Evolutionary conservation across 306 rosid species (phyloP), one percentile per base, ranked within the genome.

Genomic region (Oxytropis ochrocephala): DNA sequence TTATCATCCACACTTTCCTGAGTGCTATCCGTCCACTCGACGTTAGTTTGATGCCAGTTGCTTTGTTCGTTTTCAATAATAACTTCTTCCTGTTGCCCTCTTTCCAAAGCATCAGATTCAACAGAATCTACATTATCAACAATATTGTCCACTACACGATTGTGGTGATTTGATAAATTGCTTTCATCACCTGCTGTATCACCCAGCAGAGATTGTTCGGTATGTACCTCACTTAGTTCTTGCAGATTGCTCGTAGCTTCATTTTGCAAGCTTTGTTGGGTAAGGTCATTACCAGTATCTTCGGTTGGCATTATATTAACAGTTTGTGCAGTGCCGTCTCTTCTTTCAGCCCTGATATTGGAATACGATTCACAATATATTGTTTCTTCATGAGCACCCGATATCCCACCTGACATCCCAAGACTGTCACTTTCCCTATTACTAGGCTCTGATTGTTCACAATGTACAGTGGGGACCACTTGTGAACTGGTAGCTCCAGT

Each of bases 81-180:
- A 66, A 48, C 73, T 54, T 47, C 86, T 71, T 86, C 96, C 64
- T 50, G 85, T 75, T 78, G 79, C 46, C 77, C 88, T 60, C 54
- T 84, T 65, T 76, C 88, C 54, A 51, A 74, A 58, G 85, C 52
- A 67, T 74, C 47, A 76, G 90, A 80, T 61, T 78, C 91, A 63
- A 17, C 81, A 52, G 29, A 69, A 80, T 75, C 76, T 53, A 59
- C 69, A 70, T 75, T 79, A 41, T 30, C 82, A 57, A 62, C 74
- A 38, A 64, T 65, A 66, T 54, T 74, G 47, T 47, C 80, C 69
- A 69, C 86, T 18, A 60, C 64, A 79, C 9, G 54, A 54, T 64
- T 73, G 4, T 53, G 29, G 44, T 12, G 60, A 79, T 74, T 72
- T 54, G 82, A 72, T 70, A 69, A 60, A 60, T 54, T 81, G 69